Evolutionary conservation across 2,329 filamentous ascomycete species (phyloP), one percentile per base, ranked within the genome.

Genomic region (Fusarium tanahbumbuense): DNA sequence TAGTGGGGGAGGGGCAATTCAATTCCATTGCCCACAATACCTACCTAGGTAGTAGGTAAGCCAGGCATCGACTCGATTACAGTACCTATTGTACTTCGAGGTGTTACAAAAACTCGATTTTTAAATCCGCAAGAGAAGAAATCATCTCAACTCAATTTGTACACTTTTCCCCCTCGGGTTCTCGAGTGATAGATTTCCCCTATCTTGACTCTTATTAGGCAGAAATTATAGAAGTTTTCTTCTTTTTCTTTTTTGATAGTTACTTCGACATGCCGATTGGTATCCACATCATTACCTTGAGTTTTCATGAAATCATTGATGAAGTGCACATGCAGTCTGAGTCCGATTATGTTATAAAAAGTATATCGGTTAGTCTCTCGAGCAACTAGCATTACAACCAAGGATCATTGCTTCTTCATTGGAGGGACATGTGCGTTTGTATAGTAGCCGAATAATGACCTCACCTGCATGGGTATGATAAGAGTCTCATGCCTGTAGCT

Each of bases 1-100:
- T 50, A 56, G 59, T 50, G 46, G 60, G 41, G 64, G 56, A 66
- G 63, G 63, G 63, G 61, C 48, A 67, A 66, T 34, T 46, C 46
- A 28, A 27, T 42, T 27, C 46, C 23, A 42, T 28, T 41, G 32
- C 16, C 34, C 34, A 37, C 34, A n/a, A n/a, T 27, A 22, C n/a
- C n/a, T n/a, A n/a, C n/a, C n/a, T n/a, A n/a, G n/a, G n/a, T n/a
- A 5, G 22, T 22, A 22, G 22, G 22, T 22, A 20, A 32, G 16
- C 15, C 25, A 16, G 22, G 22, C 16, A 34, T 34, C 32, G 16
- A 18, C 16, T 37, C 9, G 16, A 18, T 5, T 34, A 15, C 15
- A 30, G 30, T 32, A 32, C 18, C 18, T 37, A 37, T 37, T 37
- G 34, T 37, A n/a, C 18, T 28, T 15, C 5, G 25, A 28, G 44